A percentile compares a stretch with the other conserved stretches of the same genome.
These are phyloP conservation scores for Suillus sp. DNA, from an alignment of 768 basidiomycete genomes.

Conservation along the genomic window DNA sequence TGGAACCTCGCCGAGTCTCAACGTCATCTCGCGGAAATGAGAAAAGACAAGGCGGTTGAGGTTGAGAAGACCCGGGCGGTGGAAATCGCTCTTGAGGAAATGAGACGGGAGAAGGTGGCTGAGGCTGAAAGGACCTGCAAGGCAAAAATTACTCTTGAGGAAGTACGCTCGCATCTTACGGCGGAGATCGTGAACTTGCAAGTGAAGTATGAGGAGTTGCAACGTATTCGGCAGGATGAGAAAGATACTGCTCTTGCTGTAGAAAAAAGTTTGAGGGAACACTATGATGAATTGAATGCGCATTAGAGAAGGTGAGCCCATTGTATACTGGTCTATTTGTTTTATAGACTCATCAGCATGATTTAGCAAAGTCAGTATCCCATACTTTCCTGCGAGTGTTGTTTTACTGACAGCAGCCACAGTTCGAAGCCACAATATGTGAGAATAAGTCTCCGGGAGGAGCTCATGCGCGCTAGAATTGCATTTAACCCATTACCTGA, in stretches of 20 bases:
- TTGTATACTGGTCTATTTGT: constrained; percentile 11
- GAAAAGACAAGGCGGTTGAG: constrained; percentile 27
- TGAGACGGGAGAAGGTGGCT: constrained; percentile 18
- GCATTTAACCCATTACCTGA: constrained; percentile 15
- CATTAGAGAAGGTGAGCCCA: constrained; percentile 41
- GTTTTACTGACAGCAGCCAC: constrained; percentile 15
- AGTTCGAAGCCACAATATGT: constrained; percentile 27
- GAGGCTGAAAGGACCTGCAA: constrained; percentile 36
- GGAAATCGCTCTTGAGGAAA: constrained; percentile 32
- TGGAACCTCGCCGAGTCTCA: constrained; percentile 53
- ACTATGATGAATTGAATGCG: constrained; percentile 47
- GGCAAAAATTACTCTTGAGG: constrained; percentile 34
- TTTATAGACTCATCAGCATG: constrained; percentile 20
- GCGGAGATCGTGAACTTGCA: constrained; percentile 40
- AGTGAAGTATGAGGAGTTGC: constrained; percentile 44
- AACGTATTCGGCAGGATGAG: constrained; percentile 47
- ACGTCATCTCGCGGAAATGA: constrained; percentile 34
- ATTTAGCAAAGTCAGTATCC: constrained; percentile 39
- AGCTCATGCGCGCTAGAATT: constrained; percentile 27
- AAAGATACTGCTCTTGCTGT: constrained; percentile 51
- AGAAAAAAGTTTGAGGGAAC: constrained; percentile 56
- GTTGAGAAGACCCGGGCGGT: constrained; percentile 34
- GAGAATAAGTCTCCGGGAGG: constrained; percentile 33
- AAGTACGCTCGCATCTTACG: constrained; percentile 32
- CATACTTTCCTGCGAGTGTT: constrained; percentile 24